These are phyloP conservation scores for Spatholobus suberectus DNA, from an alignment of 306 rosid genomes.

Conservation along the genomic window DNA sequence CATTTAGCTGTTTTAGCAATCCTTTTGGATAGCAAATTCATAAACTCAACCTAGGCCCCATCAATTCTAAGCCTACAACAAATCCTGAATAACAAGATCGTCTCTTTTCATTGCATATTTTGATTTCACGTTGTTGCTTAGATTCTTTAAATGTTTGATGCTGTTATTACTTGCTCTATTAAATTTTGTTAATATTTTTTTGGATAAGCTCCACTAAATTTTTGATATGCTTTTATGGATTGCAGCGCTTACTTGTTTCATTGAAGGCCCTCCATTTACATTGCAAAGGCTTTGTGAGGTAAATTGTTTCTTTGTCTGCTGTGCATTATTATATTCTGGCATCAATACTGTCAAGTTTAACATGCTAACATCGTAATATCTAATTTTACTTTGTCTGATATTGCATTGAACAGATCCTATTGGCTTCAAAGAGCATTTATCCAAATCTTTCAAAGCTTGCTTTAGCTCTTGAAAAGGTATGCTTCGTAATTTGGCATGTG, in stretches of 20 bases:
- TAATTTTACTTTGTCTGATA: conserved; percentile 27
- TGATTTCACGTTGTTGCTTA: not conserved
- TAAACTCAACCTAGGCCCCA: not conserved
- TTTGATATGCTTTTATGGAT: conserved; percentile 42
- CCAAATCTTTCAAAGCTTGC: conserved; percentile 93
- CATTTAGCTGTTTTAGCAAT: conserved; percentile 26
- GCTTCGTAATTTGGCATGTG: conserved; percentile 24
- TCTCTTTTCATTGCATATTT: conserved; percentile 13
- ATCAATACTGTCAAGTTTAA: conserved; percentile 11
- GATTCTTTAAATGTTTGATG: conserved; percentile 1
- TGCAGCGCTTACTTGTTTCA: conserved; percentile 77
- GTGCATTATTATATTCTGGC: conserved; percentile 10
- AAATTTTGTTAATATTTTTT: not conserved
- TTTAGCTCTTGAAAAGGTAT: conserved; percentile 95
- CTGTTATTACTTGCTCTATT: not conserved
- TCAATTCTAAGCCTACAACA: not conserved
- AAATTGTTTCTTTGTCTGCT: conserved; percentile 20
- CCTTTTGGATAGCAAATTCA: not conserved
- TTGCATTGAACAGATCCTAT: conserved; percentile 68
- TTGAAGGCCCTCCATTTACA: conserved; percentile 96
- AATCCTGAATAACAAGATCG: not conserved
- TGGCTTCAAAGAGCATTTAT: conserved; percentile 77
- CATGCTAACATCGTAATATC: not conserved
- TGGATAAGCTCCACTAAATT: conserved; percentile 3
- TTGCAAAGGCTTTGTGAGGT: conserved; percentile 98